These are phyloP conservation scores for Rosa persica DNA, from an alignment of 306 rosid genomes.

Conservation along the genomic window DNA sequence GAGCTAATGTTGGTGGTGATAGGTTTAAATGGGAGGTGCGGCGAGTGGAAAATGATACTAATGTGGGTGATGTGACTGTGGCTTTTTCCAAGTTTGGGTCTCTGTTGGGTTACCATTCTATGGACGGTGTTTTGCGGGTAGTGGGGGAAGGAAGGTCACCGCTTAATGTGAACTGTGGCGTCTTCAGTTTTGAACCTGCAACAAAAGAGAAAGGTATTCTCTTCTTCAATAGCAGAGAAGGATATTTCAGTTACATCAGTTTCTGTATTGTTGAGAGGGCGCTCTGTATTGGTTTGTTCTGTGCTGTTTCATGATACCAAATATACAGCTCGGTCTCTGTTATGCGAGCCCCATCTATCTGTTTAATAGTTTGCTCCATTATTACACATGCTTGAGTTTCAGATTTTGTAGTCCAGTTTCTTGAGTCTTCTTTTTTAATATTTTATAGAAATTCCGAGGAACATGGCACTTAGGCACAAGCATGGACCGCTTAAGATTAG, in stretches of 20 bases:
- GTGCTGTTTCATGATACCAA: neutral
- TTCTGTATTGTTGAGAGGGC: neutral
- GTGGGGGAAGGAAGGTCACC: neutral
- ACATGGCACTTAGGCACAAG: slow-evolving; percentile 35
- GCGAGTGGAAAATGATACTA: neutral
- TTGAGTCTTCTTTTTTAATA: neutral
- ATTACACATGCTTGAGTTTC: neutral
- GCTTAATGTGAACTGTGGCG: neutral
- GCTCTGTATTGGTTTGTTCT: neutral
- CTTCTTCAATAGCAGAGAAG: neutral
- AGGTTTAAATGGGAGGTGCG: neutral
- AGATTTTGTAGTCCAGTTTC: neutral
- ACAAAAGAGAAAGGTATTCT: slow-evolving; percentile 34
- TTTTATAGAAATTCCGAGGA: slow-evolving; percentile 36
- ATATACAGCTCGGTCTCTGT: neutral
- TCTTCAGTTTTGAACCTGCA: slow-evolving; percentile 23
- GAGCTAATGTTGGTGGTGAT: too few relatives aligned
- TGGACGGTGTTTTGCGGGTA: neutral
- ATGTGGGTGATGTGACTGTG: neutral
- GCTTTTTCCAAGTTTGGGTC: neutral
- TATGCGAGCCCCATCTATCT: neutral
- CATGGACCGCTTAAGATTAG: slow-evolving; percentile 42
- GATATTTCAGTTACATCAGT: neutral
- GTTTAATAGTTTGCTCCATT: neutral
- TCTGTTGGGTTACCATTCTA: neutral